A percentile compares a stretch with the other conserved stretches of the same genome.
Evolutionary conservation across 73 alveolate genomes (phyloP).

Genomic region (Tetrahymena borealis): DNA sequence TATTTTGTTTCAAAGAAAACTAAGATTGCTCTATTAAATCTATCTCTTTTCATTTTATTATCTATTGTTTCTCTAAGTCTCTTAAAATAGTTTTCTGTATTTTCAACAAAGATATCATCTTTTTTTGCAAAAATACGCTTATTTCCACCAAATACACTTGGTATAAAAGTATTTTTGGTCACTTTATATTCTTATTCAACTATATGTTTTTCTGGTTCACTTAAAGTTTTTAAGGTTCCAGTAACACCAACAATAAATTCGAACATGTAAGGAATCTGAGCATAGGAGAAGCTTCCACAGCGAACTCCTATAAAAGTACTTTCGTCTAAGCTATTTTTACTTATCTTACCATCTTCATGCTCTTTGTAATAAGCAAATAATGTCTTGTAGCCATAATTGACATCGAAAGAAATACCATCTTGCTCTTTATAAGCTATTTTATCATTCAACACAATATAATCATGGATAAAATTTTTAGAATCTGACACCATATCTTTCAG

Average conservation of each 20-base stretch:
- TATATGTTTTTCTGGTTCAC: conserved; percentile 5
- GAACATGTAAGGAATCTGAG: conserved; percentile 32
- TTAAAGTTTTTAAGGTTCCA: conserved; percentile 42
- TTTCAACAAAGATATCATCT: not conserved
- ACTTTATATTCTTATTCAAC: conserved; percentile 17
- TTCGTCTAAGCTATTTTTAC: not conserved
- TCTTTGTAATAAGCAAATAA: conserved; percentile 45
- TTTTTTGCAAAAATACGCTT: not conserved
- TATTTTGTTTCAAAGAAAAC: not conserved
- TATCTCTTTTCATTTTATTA: not conserved
- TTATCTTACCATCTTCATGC: not conserved
- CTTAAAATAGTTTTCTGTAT: not conserved
- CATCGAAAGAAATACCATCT: conserved; percentile 36
- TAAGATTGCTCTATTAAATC: not conserved
- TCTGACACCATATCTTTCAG: conserved; percentile 9
- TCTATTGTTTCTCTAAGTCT: not conserved
- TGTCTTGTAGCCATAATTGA: conserved; percentile 43
- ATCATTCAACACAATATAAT: not conserved
- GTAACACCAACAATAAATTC: conserved; percentile 44
- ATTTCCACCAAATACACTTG: conserved; percentile 45
- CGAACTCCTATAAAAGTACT: conserved; percentile 2
- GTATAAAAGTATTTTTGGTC: conserved; percentile 20
- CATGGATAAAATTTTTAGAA: not conserved
- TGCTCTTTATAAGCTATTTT: conserved; percentile 38
- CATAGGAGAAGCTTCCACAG: conserved; percentile 45